Evolutionary conservation across 176 grass and related monocot species (phyloP), one percentile per base, ranked within the genome.

Genomic region (Oryza australiensis): DNA sequence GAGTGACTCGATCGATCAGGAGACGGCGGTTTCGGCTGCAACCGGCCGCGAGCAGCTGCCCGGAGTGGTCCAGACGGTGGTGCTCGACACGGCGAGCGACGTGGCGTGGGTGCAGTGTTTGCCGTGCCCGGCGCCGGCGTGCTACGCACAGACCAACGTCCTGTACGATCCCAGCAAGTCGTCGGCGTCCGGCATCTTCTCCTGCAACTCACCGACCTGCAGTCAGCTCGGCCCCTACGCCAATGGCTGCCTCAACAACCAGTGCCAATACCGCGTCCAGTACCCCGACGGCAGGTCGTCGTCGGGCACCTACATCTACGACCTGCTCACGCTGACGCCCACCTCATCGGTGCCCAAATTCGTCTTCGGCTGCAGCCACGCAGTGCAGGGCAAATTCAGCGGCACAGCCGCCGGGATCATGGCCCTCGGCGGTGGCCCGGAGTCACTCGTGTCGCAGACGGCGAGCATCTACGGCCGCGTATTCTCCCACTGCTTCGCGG

Each of bases 91-190:
- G 1, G 73, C 86, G 14, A 92, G 90, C 80, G 90, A 92, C 59
- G 86, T 92, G 45, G 72, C 90, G 3, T 92, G 90, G 90, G 77
- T 92, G 67, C 90, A 92, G 48, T 93, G 91, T 72, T 6, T 13
- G 8, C 79, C 79, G 1, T 81, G 79, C 2, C 79, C 79, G 1
- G 2, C 5, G 0, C 33, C 66, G 5, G n/a, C 14, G 24, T 81
- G 79, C 67, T 8, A 82, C 57, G 26, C 26, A 1, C 55, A 73
- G 69, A 64, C 15, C n/a, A 55, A 81, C 34, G 2, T 10, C 18
- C 4, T 46, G 0, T 82, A 64, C 69, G 80, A 82, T 12, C 80
- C 80, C 0, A 32, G 4, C 80, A 33, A 22, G 2, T 82, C 80
- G 0, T 0, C 0, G 6, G 64, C 80, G 0, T 82, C 14, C 12